Percentiles rank a stretch among this genome's conserved stretches.
Conservation (phyloP, 768 basidiomycete species). For the Lyophyllum atratum region DNA sequence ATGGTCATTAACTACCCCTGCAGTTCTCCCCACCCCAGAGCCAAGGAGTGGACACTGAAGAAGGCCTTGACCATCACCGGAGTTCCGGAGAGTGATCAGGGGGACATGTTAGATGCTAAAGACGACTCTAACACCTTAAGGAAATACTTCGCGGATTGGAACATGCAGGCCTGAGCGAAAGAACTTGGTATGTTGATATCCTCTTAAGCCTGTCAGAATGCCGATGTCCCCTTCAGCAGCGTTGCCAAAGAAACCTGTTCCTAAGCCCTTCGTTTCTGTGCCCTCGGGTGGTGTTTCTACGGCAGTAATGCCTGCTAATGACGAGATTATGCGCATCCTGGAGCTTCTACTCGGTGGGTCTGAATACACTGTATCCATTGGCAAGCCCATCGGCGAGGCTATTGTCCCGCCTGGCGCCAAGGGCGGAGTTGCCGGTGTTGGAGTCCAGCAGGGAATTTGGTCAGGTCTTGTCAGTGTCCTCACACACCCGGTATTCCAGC, state of each 20-base stretch:
- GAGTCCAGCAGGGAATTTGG: not conserved
- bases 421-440: not conserved
- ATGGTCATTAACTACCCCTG: slow-evolving; percentile 11
- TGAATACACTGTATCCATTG: too few relatives aligned
- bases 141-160: slow-evolving; percentile 2
- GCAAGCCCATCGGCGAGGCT: too few relatives aligned
- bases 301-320: too few relatives aligned
- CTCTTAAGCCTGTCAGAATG: not conserved
- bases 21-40: slow-evolving; percentile 2
- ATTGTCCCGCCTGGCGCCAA: too few relatives aligned
- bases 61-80: slow-evolving; percentile 2
- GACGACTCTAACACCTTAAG: not conserved
- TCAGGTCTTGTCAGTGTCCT: slow-evolving; percentile 1
- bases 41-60: slow-evolving; percentile 7
- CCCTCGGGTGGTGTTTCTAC: too few relatives aligned
- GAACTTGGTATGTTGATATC: not conserved
- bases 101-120: not conserved
- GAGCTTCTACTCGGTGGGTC: too few relatives aligned
- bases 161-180: not conserved
- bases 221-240: not conserved
- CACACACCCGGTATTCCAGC: slow-evolving; percentile 5
- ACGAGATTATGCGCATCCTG: too few relatives aligned
- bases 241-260: too few relatives aligned
- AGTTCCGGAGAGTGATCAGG: not conserved
- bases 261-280: too few relatives aligned